Conservation (phyloP, 805 yeast species). For the Vanderwaltozyma verrucispora region DNA sequence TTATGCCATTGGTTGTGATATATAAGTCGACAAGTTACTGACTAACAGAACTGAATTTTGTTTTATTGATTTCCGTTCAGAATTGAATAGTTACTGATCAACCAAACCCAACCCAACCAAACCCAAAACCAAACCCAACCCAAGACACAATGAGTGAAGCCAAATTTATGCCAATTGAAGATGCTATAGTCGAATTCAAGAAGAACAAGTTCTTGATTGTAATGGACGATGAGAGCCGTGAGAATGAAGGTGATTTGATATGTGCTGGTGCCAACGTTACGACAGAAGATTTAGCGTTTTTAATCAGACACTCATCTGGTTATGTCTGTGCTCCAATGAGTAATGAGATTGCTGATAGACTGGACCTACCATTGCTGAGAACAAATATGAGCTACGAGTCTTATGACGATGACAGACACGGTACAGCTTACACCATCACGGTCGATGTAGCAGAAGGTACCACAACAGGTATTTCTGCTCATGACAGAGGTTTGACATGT, state of each 20-base stretch:
- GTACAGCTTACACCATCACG: slow-evolving; percentile 93
- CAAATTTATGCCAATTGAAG: slow-evolving; percentile 22
- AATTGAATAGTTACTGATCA: too few species aligned
- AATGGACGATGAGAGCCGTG: slow-evolving; percentile 95
- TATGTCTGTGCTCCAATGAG: slow-evolving; percentile 88
- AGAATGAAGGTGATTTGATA: slow-evolving; percentile 94
- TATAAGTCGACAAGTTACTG: too few species aligned
- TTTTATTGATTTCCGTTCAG: too few species aligned
- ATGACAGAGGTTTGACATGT: slow-evolving; percentile 83
- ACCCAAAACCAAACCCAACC: too few species aligned
- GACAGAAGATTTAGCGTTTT: slow-evolving; percentile 83
- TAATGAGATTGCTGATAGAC: slow-evolving; percentile 62
- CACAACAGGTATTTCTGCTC: slow-evolving; percentile 94
- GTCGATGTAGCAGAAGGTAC: slow-evolving; percentile 82
- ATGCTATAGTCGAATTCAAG: slow-evolving; percentile 25
- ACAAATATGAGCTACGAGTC: slow-evolving; percentile 20
- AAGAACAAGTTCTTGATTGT: slow-evolving; percentile 63
- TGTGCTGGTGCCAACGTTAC: slow-evolving; percentile 81
- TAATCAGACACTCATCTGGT: slow-evolving; percentile 81
- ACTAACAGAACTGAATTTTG: too few species aligned
- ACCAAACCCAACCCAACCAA: too few species aligned
- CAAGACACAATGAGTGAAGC: background rate
- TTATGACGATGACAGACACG: slow-evolving; percentile 66
- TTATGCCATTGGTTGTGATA: too few species aligned
- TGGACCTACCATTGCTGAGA: slow-evolving; percentile 71